These are phyloP conservation scores for Gaeumannomyces tritici DNA, from an alignment of 2,329 filamentous ascomycete species.

Conservation along the genomic window DNA sequence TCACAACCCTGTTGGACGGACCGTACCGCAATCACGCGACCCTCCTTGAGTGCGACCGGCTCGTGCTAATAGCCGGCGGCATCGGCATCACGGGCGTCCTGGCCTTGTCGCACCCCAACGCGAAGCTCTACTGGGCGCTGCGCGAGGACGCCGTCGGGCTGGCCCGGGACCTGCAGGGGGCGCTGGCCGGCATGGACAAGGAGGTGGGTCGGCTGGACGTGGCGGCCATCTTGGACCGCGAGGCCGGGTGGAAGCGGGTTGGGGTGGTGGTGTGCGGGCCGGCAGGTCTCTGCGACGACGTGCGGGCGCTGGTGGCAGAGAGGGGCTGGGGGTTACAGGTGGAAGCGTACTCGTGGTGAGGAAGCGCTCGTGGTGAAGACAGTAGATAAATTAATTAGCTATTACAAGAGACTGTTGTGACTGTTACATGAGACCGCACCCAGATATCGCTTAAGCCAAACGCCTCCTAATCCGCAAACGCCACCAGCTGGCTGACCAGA, in stretches of 20 bases:
- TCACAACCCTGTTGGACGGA: conserved; percentile 28
- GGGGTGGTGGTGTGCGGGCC: conserved; percentile 32
- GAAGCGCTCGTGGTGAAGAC: not conserved
- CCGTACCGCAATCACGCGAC: conserved; percentile 24
- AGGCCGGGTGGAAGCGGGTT: conserved; percentile 17
- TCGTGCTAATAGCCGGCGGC: conserved; percentile 35
- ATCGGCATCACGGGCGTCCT: conserved; percentile 37
- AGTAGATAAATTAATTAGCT: too few relatives aligned
- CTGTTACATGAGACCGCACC: too few relatives aligned
- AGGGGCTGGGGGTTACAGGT: conserved; percentile 11
- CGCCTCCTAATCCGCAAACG: not conserved
- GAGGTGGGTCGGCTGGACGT: conserved; percentile 23
- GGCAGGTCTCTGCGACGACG: conserved; percentile 27
- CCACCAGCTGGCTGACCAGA: conserved; percentile 2
- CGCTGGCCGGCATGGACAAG: conserved; percentile 20
- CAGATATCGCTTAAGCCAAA: not conserved
- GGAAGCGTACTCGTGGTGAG: conserved; percentile 10
- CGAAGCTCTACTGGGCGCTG: conserved; percentile 24
- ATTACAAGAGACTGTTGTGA: too few relatives aligned
- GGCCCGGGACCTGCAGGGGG: conserved; percentile 16
- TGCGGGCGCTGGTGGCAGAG: conserved; percentile 19
- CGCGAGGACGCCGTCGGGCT: conserved; percentile 17
- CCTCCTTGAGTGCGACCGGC: conserved; percentile 20
- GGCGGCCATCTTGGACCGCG: conserved; percentile 20
- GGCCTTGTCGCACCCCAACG: conserved; percentile 20